Conservation (phyloP, 176 grass and related monocot genomes). For the Eleusine indica region DNA sequence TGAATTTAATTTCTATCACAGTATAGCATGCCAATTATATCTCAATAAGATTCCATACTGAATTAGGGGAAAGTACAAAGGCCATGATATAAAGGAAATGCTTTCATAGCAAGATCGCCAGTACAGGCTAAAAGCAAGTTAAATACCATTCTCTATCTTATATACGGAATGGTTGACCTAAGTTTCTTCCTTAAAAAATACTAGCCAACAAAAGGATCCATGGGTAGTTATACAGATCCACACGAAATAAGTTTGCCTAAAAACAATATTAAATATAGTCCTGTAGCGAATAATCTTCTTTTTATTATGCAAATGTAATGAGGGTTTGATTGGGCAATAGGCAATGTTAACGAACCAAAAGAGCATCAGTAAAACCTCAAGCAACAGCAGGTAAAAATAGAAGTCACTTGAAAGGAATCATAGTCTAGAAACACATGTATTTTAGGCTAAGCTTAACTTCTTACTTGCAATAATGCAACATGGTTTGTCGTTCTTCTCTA, state of each 20-base stretch:
- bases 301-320: neutral
- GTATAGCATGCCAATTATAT: neutral
- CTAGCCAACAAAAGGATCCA: neutral
- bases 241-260: neutral
- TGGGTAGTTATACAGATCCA: neutral
- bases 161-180: constrained; percentile 1
- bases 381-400: neutral
- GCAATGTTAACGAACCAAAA: neutral
- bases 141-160: constrained; percentile 10
- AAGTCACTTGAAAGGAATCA: constrained; percentile 12
- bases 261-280: neutral
- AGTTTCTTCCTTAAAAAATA: constrained; percentile 4
- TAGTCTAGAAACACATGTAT: constrained; percentile 7
- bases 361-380: constrained; percentile 9
- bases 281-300: neutral
- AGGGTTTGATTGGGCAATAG: neutral
- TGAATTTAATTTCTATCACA: constrained; percentile 18
- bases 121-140: constrained; percentile 1
- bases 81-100: neutral
- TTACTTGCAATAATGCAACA: neutral
- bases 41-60: neutral
- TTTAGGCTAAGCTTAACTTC: neutral
- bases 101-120: neutral
- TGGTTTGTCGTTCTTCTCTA: neutral
- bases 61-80: constrained; percentile 1